These are phyloP conservation scores for Aspergillus campestris DNA, from an alignment of 495 filamentous ascomycete species.

Conservation along the genomic window DNA sequence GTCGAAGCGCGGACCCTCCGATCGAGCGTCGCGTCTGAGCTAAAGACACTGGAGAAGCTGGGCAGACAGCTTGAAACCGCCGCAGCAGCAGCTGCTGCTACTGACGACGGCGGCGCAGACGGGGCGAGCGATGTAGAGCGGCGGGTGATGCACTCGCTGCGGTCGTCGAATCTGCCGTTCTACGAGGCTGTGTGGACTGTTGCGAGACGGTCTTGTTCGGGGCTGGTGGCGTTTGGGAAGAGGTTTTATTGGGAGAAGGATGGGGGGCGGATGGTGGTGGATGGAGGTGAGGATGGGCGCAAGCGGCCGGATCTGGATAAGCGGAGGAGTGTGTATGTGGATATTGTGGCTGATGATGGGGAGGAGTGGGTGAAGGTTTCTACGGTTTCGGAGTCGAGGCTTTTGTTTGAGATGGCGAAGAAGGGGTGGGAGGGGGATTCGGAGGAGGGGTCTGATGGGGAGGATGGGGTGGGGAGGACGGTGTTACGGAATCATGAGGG, in stretches of 20 bases:
- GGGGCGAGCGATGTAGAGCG: conserved; percentile 13
- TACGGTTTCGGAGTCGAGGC: conserved; percentile 46
- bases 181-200: conserved; percentile 48
- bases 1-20: conserved; percentile 46
- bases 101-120: conserved; percentile 1
- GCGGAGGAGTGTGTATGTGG: conserved; percentile 19
- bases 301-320: conserved; percentile 14
- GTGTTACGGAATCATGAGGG: conserved; percentile 26
- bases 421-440: conserved; percentile 50
- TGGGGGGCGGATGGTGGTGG: conserved; percentile 4
- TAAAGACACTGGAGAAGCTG: conserved; percentile 43
- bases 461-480: conserved; percentile 21
- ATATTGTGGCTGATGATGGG: conserved; percentile 42
- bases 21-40: conserved; percentile 38
- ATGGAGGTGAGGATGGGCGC: conserved; percentile 9
- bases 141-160: conserved; percentile 36
- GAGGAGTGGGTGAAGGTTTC: conserved; percentile 56
- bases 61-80: conserved; percentile 15
- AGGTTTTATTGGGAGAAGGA: conserved; percentile 45
- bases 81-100: conserved; percentile 4
- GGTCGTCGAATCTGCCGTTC: conserved; percentile 51
- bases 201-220: conserved; percentile 36
- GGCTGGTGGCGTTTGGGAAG: conserved; percentile 45
- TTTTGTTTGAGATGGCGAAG: conserved; percentile 56
- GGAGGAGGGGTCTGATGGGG: conserved; percentile 23